phyloP scores from a whole-genome alignment of 495 filamentous ascomycete species.

The Darksidea phi region DNA sequence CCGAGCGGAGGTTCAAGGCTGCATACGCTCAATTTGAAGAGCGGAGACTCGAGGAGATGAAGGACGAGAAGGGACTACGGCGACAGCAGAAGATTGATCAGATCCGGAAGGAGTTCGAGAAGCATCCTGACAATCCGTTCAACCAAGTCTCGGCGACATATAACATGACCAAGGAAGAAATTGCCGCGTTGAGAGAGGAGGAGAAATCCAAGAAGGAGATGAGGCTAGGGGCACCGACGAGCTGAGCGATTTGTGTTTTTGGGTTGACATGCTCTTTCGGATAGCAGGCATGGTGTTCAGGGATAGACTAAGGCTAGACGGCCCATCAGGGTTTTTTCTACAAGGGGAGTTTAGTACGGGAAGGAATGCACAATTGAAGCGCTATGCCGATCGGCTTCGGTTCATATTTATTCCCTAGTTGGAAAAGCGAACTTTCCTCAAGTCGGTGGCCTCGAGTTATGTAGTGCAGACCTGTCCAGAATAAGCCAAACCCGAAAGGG shows the following conservation, averaged over 20 bases:
- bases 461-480: no score
- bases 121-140: slow-evolving; percentile 89
- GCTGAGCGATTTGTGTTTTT: not conserved
- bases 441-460: no score
- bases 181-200: slow-evolving; percentile 59
- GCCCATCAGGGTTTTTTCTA: no score
- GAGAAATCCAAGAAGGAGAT: slow-evolving; percentile 76
- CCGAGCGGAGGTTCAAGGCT: slow-evolving; percentile 80
- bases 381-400: no score
- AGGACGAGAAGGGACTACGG: slow-evolving; percentile 74
- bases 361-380: no score
- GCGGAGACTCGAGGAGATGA: slow-evolving; percentile 78
- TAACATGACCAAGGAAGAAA: slow-evolving; percentile 77
- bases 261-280: no score
- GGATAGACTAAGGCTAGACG: no score
- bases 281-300: no score
- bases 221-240: slow-evolving; percentile 50
- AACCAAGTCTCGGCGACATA: slow-evolving; percentile 73
- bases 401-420: no score
- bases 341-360: no score
- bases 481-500: no score
- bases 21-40: slow-evolving; percentile 87
- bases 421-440: no score
- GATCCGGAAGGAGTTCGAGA: slow-evolving; percentile 86
- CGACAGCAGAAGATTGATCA: slow-evolving; percentile 76